Evolutionary conservation across 169 alveolate species (phyloP).

Genomic region (Blepharisma undulans): DNA sequence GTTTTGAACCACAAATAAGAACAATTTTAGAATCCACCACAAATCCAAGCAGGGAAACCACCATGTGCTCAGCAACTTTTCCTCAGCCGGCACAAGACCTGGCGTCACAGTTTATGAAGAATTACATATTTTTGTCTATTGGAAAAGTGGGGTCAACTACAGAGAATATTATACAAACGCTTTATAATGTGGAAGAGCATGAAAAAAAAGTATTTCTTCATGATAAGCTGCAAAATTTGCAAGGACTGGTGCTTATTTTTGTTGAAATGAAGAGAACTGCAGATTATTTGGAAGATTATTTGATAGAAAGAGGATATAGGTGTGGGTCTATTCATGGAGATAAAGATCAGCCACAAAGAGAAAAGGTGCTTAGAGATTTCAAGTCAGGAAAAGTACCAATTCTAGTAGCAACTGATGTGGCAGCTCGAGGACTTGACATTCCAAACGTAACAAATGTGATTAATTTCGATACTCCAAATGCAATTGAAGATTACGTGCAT

Average conservation of each 20-base stretch:
- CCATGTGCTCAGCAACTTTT: conserved; percentile 99
- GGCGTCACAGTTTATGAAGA: conserved; percentile 92
- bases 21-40: conserved; percentile 44
- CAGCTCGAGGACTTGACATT: conserved; percentile 97
- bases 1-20: conserved; percentile 91
- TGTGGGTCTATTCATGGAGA: conserved; percentile 86
- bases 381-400: conserved; percentile 92
- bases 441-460: conserved; percentile 95
- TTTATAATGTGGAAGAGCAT: conserved; percentile 72
- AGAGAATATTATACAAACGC: conserved; percentile 90
- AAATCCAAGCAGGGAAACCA: conserved; percentile 70
- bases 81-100: conserved; percentile 94
- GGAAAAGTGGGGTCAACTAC: conserved; percentile 90
- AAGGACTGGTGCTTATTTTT: conserved; percentile 54
- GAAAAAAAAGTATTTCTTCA: conserved; percentile 48
- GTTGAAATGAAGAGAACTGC: conserved; percentile 50
- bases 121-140: conserved; percentile 94
- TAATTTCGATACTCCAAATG: conserved; percentile 94
- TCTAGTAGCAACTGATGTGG: conserved; percentile 99
- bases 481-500: conserved; percentile 94
- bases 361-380: conserved; percentile 89
- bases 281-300: background rate
- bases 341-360: conserved; percentile 91
- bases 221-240: background rate
- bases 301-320: background rate